These are phyloP conservation scores for Fusarium guadeloupense DNA, from an alignment of 2,329 filamentous ascomycete species.

Conservation along the genomic window DNA sequence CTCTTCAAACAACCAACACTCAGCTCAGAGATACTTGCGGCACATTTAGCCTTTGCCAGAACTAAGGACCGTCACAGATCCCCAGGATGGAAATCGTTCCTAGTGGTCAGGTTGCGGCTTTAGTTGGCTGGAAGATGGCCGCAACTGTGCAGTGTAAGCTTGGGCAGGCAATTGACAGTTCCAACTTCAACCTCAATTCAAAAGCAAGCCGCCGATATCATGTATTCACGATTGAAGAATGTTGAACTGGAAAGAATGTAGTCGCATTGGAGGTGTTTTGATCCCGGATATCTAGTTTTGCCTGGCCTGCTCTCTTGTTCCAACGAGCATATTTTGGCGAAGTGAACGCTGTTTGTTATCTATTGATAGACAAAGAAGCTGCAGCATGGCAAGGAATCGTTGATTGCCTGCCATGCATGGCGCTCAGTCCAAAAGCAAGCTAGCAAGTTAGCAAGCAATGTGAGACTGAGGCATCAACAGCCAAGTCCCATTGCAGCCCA, in stretches of 20 bases:
- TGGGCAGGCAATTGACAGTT: not conserved
- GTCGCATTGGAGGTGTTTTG: not conserved
- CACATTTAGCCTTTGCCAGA: not conserved
- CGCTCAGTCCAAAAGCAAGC: not conserved
- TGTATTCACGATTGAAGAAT: not conserved
- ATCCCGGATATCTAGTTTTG: not conserved
- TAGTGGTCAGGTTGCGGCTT: not conserved
- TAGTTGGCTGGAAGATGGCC: too few relatives aligned
- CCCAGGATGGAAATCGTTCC: not conserved
- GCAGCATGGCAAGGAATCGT: not conserved
- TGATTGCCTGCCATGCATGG: not conserved
- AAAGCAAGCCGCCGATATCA: not conserved
- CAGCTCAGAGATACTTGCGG: not conserved
- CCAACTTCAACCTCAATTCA: not conserved
- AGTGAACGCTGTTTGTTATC: too few relatives aligned
- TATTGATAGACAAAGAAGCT: not conserved
- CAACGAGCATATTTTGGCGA: not conserved
- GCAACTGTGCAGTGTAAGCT: not conserved
- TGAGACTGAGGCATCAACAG: not conserved
- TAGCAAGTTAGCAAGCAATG: not conserved
- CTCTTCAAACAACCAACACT: not conserved
- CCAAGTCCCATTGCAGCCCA: too few relatives aligned
- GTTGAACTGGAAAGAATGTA: not conserved
- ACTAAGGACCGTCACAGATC: not conserved
- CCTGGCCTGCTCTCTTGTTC: not conserved